Evolutionary conservation across 768 basidiomycete genomes (phyloP), one percentile per base, ranked within the genome.

Genomic region (Boletus rubropictus): DNA sequence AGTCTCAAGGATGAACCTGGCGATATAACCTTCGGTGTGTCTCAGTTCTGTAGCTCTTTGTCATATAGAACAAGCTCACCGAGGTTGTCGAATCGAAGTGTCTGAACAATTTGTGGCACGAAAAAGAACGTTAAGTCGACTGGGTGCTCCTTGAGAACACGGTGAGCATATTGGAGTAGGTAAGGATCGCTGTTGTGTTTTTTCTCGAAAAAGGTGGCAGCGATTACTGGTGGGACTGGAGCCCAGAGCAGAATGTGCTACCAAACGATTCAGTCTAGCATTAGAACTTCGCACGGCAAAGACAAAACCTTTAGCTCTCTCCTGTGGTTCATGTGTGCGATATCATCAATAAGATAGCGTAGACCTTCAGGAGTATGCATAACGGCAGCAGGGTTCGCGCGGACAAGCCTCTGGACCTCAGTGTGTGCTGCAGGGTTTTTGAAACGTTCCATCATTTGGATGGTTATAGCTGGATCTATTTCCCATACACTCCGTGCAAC

Each of bases 71-170:
- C 9, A 29, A 14, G 53, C 77, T 45, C 60, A 92, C 94, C 93
- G 5, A 90, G 74, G 11, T 84, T 80, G 59, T 99, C 96, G 43
- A 87, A 81, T 9, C 96, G 86, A 14, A 99, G 74, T 4, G 93
- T 93, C 61, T 99, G 96, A 2, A 98, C 96, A 17, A 98, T 84
- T 75, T 99, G 96, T 1, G 96, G 96, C 27, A 99, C 93, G 61
- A 95, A 99, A 73, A 98, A 99, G 77, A 99, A 99, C 0, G 95
- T 95, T 42, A 97, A 62, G 12, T 90, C 85, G 9, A 98, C 90
- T 0, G 93, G 89, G 61, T 98, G 93, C 63, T 95, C 89, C 62
- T 92, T 92, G 35, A 99, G 70, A 1, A 94, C 93, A 35, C 94
- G 79, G 68, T 98, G 91, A 0, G 94, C 94, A 62, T 97, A 98